A percentile compares a stretch with the other conserved stretches of the same genome.
Evolutionary conservation across 2,329 filamentous ascomycete genomes (phyloP).

Genomic region (Diaporthe vexans): DNA sequence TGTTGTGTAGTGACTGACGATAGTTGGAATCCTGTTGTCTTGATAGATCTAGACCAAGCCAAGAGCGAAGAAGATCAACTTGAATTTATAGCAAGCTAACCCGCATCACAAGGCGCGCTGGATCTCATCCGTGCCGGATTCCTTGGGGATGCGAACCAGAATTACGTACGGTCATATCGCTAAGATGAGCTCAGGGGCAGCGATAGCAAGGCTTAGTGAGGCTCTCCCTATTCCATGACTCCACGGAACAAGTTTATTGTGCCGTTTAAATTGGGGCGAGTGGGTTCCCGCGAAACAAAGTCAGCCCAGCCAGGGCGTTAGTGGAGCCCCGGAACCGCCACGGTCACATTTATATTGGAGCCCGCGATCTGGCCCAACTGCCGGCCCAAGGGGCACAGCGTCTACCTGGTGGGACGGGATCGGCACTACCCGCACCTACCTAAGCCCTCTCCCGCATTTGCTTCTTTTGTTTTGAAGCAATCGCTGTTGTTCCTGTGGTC

Average conservation of each 20-base stretch:
- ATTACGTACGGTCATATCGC: slow-evolving; percentile 30
- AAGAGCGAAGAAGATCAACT: not conserved
- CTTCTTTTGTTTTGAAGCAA: not conserved
- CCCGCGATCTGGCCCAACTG: slow-evolving; percentile 30
- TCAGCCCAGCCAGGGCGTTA: slow-evolving; percentile 24
- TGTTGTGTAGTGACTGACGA: too few relatives aligned
- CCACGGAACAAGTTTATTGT: slow-evolving; percentile 26
- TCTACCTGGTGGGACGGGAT: slow-evolving; percentile 17
- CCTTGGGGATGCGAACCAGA: not conserved
- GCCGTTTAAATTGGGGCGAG: slow-evolving; percentile 36
- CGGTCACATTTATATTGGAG: slow-evolving; percentile 23
- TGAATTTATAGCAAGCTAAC: not conserved
- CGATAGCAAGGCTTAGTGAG: not conserved
- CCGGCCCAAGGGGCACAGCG: slow-evolving; percentile 3
- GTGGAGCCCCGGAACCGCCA: slow-evolving; percentile 18
- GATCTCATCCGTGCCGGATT: not conserved
- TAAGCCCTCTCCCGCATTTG: slow-evolving; percentile 5
- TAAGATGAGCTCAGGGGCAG: slow-evolving; percentile 24
- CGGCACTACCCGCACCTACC: slow-evolving; percentile 29
- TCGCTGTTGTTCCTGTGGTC: not conserved
- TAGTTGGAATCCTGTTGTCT: not conserved
- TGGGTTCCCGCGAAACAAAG: slow-evolving; percentile 30
- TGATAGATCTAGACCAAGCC: not conserved
- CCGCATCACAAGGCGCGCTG: not conserved
- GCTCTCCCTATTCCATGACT: slow-evolving; percentile 24